Evolutionary conservation across 1,139 yeast species (phyloP).

Genomic region (Pichia norvegensis): DNA sequence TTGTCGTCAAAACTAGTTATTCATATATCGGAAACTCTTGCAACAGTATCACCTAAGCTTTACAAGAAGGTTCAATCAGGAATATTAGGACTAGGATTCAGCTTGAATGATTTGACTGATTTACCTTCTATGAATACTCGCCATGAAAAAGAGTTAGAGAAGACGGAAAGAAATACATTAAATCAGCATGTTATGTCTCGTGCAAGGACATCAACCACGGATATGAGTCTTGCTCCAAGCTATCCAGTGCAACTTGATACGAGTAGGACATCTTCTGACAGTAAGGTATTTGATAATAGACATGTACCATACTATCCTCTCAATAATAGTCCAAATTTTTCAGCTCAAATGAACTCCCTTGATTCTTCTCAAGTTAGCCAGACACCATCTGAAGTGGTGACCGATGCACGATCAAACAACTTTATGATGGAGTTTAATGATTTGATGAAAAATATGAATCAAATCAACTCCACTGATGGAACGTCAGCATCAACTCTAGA

Average conservation of each 20-base stretch:
- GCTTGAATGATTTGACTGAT: background rate
- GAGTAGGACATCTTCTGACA: background rate
- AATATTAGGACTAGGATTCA: slow-evolving; percentile 19
- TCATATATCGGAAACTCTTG: slow-evolving; percentile 36
- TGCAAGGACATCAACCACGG: background rate
- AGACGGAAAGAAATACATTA: background rate
- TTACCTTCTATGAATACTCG: background rate
- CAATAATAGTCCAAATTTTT: background rate
- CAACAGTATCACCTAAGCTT: slow-evolving; percentile 26
- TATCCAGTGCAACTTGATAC: background rate
- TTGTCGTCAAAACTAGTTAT: slow-evolving; percentile 39
- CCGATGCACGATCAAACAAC: background rate
- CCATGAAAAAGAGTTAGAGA: background rate
- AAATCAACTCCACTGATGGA: background rate
- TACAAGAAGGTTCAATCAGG: slow-evolving; percentile 23
- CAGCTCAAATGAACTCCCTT: background rate
- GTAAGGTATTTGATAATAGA: background rate
- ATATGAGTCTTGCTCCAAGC: background rate
- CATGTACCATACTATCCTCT: background rate
- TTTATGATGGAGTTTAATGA: slow-evolving; percentile 12
- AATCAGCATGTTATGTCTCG: background rate
- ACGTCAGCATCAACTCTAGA: background rate
- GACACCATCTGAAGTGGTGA: background rate
- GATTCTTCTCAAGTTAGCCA: background rate
- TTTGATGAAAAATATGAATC: slow-evolving; percentile 9